Conservation (phyloP, 768 basidiomycete genomes). For the Candolleomyces aberdarensis region DNA sequence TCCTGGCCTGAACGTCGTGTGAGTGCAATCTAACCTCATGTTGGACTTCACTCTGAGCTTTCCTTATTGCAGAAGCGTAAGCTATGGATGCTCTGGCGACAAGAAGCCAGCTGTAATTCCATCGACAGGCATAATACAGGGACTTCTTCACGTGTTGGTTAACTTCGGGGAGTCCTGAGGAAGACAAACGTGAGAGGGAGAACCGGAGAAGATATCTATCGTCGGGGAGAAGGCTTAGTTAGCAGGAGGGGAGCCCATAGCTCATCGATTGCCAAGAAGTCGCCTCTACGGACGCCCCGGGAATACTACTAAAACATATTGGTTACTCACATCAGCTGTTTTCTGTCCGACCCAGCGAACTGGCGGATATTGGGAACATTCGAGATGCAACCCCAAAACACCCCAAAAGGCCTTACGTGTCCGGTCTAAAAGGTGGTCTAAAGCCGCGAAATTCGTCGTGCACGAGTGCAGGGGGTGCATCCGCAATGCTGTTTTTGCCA, state of each 20-base stretch:
- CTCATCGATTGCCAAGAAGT: conserved; percentile 2
- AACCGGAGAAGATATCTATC: neutral
- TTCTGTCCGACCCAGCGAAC: conserved; percentile 1
- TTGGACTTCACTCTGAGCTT: neutral
- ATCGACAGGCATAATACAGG: neutral
- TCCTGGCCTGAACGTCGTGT: conserved; percentile 1
- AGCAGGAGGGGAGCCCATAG: neutral
- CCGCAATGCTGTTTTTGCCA: neutral
- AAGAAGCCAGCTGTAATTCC: neutral
- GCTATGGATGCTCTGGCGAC: neutral
- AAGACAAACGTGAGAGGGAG: neutral
- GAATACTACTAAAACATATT: neutral
- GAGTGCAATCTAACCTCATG: conserved; percentile 2
- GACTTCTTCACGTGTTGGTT: neutral
- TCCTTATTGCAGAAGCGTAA: conserved; percentile 2
- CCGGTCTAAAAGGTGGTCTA: neutral
- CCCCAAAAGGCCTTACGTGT: neutral
- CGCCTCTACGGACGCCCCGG: neutral
- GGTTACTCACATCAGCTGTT: neutral
- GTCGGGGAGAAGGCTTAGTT: neutral
- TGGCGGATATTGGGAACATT: neutral
- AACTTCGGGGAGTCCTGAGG: neutral
- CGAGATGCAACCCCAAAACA: neutral
- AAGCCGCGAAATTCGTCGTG: neutral
- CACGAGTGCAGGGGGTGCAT: neutral